Evolutionary conservation across 305 asterid species (phyloP).

Genomic region (Fraxinus angustifolia): DNA sequence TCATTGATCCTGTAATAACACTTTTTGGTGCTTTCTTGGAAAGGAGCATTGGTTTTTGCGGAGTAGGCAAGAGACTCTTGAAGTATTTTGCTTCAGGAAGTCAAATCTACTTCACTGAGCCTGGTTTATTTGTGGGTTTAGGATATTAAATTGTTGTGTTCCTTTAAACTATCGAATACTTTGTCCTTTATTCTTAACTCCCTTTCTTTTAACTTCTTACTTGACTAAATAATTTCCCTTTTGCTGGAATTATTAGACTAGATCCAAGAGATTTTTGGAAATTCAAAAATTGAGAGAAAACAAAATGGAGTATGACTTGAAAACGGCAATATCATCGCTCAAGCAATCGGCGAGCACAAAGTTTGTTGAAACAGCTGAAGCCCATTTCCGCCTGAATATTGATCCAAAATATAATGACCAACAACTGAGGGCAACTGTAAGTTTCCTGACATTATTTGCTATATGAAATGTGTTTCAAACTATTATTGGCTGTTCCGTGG

Average conservation of each 20-base stretch:
- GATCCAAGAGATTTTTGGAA: slow-evolving; percentile 93
- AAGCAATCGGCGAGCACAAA: slow-evolving; percentile 71
- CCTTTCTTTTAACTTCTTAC: not conserved
- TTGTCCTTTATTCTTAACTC: not conserved
- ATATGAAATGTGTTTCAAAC: not conserved
- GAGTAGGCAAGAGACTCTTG: not conserved
- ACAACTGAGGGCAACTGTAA: slow-evolving; percentile 91
- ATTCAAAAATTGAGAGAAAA: slow-evolving; percentile 76
- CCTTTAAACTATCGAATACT: not conserved
- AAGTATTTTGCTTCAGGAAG: not conserved
- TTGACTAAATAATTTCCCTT: slow-evolving; percentile 1
- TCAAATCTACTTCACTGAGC: not conserved
- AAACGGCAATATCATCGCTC: slow-evolving; percentile 67
- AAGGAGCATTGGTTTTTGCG: not conserved
- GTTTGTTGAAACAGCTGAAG: slow-evolving; percentile 85
- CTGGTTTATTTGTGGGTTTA: not conserved
- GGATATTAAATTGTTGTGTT: not conserved
- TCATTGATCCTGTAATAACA: not conserved
- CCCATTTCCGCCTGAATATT: slow-evolving; percentile 93
- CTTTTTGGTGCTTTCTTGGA: not conserved
- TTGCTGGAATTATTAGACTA: slow-evolving; percentile 44
- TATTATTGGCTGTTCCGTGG: slow-evolving; percentile 12
- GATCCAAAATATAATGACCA: slow-evolving; percentile 97
- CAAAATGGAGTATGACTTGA: slow-evolving; percentile 79
- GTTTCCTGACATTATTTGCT: slow-evolving; percentile 27